Evolutionary conservation across 768 basidiomycete genomes (phyloP).

Genomic region (Mycena olivaceomarginata): DNA sequence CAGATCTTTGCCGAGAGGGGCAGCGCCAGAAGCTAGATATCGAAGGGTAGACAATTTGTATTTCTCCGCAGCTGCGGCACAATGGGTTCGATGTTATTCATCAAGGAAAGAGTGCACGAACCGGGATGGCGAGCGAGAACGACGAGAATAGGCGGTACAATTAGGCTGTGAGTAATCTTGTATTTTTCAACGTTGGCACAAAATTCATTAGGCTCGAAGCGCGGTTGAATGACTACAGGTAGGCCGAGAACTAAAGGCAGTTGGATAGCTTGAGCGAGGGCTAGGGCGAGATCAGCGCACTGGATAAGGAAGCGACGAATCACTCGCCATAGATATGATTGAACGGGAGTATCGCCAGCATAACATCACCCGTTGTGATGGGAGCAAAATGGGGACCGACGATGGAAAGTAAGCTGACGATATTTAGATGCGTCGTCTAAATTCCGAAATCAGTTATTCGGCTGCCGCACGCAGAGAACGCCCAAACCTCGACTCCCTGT

Average conservation of each 20-base stretch:
- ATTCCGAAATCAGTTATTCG: neutral
- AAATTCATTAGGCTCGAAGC: constrained; percentile 73
- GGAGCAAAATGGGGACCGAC: constrained; percentile 65
- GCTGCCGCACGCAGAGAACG: neutral
- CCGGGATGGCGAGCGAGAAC: constrained; percentile 72
- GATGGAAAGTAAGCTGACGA: constrained; percentile 75
- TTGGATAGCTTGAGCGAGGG: constrained; percentile 57
- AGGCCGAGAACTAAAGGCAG: constrained; percentile 63
- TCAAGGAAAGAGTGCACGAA: constrained; percentile 54
- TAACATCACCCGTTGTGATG: constrained; percentile 60
- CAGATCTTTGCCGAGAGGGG: constrained; percentile 83
- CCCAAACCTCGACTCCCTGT: constrained; percentile 63
- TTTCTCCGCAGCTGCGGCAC: constrained; percentile 73
- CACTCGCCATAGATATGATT: constrained; percentile 64
- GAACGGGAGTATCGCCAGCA: constrained; percentile 81
- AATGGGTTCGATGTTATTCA: neutral
- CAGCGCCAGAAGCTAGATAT: constrained; percentile 83
- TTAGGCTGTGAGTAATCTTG: constrained; percentile 64
- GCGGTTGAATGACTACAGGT: constrained; percentile 66
- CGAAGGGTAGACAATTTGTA: constrained; percentile 79
- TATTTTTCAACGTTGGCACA: constrained; percentile 73
- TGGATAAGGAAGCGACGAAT: constrained; percentile 53
- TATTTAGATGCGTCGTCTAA: constrained; percentile 79
- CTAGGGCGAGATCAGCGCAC: constrained; percentile 58
- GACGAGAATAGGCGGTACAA: constrained; percentile 83